These are phyloP conservation scores for Apiospora pterosperma DNA, from an alignment of 2,329 filamentous ascomycete species.

Conservation along the genomic window DNA sequence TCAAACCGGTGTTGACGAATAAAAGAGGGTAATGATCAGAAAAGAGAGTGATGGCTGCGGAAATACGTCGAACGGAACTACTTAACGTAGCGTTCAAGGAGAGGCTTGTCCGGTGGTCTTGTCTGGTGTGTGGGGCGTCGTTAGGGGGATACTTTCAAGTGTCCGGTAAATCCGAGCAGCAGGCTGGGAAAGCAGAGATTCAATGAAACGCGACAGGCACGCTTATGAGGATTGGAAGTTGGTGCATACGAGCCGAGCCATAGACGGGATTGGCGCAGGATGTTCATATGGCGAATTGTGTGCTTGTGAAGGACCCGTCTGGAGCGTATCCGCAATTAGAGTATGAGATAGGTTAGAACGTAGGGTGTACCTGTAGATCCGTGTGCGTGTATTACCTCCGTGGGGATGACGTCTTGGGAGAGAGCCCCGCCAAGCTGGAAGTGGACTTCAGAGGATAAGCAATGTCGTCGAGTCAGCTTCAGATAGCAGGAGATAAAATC, in stretches of 20 bases:
- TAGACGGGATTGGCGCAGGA: background rate
- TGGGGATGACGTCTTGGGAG: slow-evolving; percentile 4
- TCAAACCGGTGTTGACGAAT: background rate
- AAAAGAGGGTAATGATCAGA: slow-evolving; percentile 1
- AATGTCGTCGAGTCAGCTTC: background rate
- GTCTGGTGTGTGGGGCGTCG: background rate
- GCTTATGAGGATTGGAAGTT: background rate
- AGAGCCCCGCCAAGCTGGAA: background rate
- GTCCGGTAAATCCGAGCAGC: background rate
- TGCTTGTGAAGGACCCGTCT: background rate
- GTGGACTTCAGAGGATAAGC: background rate
- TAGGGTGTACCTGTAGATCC: background rate
- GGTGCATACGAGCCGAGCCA: background rate
- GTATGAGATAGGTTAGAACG: background rate
- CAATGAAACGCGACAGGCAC: background rate
- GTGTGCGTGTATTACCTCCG: background rate
- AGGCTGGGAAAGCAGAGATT: background rate
- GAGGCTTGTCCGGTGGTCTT: background rate
- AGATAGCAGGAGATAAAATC: background rate
- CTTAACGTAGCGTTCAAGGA: background rate
- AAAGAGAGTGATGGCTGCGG: background rate
- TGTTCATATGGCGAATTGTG: background rate
- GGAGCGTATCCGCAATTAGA: background rate
- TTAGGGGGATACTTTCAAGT: background rate
- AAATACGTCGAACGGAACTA: background rate